Percentiles rank a stretch among this genome's conserved stretches.
Evolutionary conservation across 495 filamentous ascomycete species (phyloP).

Genomic region (Tetracladium setigerum): DNA sequence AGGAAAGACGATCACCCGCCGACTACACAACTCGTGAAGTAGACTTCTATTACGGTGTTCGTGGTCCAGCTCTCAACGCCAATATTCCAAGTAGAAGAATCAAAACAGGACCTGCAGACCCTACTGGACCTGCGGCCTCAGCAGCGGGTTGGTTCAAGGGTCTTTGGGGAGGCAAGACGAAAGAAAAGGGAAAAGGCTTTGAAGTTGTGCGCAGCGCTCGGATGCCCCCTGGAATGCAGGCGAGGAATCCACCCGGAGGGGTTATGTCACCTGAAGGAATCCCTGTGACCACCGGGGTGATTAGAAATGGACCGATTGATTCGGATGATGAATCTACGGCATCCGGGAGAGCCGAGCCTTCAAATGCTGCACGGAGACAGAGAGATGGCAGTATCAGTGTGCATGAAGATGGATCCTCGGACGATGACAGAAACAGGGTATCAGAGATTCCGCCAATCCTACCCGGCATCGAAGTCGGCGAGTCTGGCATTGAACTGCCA

Average conservation of each 20-base stretch:
- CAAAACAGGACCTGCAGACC: conserved; percentile 91
- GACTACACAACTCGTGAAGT: conserved; percentile 91
- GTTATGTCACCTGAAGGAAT: conserved; percentile 45
- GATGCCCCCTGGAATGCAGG: conserved; percentile 51
- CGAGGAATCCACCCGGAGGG: conserved; percentile 43
- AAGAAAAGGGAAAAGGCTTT: conserved; percentile 89
- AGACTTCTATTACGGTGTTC: conserved; percentile 90
- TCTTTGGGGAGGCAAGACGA: conserved; percentile 72
- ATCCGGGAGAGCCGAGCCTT: conserved; percentile 5
- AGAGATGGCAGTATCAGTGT: conserved; percentile 23
- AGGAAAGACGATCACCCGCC: conserved; percentile 41
- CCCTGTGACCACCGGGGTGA: conserved; percentile 41
- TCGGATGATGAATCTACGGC: conserved; percentile 46
- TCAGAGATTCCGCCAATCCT: conserved; percentile 49
- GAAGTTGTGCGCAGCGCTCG: conserved; percentile 87
- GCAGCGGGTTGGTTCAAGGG: conserved; percentile 83
- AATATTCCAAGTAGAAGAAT: conserved; percentile 72
- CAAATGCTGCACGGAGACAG: conserved; percentile 5
- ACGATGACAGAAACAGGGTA: conserved; percentile 30
- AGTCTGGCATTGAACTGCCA: conserved; percentile 55
- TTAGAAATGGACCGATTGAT: conserved; percentile 49
- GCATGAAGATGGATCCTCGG: conserved; percentile 27
- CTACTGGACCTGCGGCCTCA: conserved; percentile 79
- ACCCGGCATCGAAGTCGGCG: conserved; percentile 49
- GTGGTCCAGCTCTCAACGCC: conserved; percentile 78